Evolutionary conservation across 306 rosid genomes (phyloP).

Genomic region (Cucurbita argyrosperma): DNA sequence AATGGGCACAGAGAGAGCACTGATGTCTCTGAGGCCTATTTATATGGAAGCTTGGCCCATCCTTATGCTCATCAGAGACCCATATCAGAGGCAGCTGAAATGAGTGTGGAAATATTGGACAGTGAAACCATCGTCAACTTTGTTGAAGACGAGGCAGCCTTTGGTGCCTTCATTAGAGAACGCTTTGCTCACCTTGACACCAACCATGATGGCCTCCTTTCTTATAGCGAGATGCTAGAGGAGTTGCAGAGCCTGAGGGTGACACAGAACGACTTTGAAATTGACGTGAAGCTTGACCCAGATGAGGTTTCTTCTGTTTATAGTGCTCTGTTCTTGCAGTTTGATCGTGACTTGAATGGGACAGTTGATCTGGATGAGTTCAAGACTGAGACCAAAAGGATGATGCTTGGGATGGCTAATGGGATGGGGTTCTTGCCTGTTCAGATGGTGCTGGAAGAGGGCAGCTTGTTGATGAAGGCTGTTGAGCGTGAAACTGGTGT

Average conservation of each 20-base stretch:
- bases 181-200: constrained; percentile 44
- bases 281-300: constrained; percentile 44
- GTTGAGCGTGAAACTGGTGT: constrained; percentile 38
- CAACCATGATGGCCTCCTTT: constrained; percentile 46
- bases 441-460: constrained; percentile 58
- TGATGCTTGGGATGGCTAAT: constrained; percentile 69
- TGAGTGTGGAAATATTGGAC: constrained; percentile 68
- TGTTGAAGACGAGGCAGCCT: constrained; percentile 63
- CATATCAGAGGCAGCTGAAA: constrained; percentile 10
- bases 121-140: constrained; percentile 52
- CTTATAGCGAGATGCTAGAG: constrained; percentile 51
- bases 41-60: not conserved
- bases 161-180: constrained; percentile 10
- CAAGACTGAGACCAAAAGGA: constrained; percentile 46
- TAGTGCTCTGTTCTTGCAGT: constrained; percentile 38
- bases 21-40: not conserved
- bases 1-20: not conserved
- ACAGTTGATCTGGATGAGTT: constrained; percentile 45
- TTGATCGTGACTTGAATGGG: constrained; percentile 51
- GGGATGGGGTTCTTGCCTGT: constrained; percentile 58
- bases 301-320: constrained; percentile 44
- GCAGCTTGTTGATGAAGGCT: constrained; percentile 45
- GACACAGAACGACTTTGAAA: constrained; percentile 44
- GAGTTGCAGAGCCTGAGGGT: constrained; percentile 51
- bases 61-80: not conserved